Base-by-base conservation (phyloP, 805 yeast species). In the Metschnikowia arizonensis region DNA sequence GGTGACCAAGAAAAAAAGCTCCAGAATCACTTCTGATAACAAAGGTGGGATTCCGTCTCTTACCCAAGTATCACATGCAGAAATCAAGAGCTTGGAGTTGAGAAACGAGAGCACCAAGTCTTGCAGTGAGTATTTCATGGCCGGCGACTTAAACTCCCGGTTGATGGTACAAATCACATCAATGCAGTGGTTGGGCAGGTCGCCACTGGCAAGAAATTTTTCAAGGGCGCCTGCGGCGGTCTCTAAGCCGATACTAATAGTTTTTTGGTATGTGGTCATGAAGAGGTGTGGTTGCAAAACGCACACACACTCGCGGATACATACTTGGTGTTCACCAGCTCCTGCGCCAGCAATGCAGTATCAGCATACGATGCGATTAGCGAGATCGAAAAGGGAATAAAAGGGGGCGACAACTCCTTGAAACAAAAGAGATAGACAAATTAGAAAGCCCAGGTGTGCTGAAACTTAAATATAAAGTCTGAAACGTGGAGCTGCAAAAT, bases 231-330 rank as follows among this genome's bases (percentile, higher is more conserved):
- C 46, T 8, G 52, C 46, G 7, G 52, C 52, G 2, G 49, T 40
- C 38, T 45, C 52, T n/a, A 49, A 45, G 19, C 52, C 47, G 4
- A 49, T 49, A 33, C 47, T 49, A 31, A 49, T 42, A n/a, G 52
- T 49, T 15, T 48, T 38, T n/a, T 49, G 47, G 21, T 23, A 33
- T 3, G 33, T 21, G 18, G 28, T 35, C 51, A 48, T 48, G 14
- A 30, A 15, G 15, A 21, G 42, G 11, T 21, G 33, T 29, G 42
- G 42, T 25, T 39, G 42, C 42, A 30, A 39, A 39, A 24, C 26
- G 38, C 33, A 8, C 32, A 24, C 26, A 29, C 33, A 8, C 32
- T 12, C 24, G 33, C 40, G 40, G 19, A 9, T 25, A 28, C 11
- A n/a, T n/a, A n/a, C n/a, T n/a, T 5, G 32, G 25, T n/a, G 25